Conservation (phyloP, 2,329 filamentous ascomycete genomes). For the Fusarium euwallaceae region DNA sequence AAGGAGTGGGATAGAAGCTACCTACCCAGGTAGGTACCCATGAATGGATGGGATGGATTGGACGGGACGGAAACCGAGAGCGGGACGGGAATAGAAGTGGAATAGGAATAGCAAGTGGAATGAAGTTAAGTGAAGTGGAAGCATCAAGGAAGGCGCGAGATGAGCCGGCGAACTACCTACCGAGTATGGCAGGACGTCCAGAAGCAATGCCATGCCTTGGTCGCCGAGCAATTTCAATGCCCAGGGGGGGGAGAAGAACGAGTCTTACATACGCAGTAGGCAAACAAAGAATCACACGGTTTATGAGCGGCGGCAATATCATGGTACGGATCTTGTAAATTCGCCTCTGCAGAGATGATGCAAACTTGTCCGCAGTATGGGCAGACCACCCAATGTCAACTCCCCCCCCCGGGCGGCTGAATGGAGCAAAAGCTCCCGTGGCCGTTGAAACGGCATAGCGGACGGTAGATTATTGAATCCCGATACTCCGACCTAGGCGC, state of each 20-base stretch:
- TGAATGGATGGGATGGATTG: background rate
- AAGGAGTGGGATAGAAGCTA: background rate
- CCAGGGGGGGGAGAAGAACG: background rate
- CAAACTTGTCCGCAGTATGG: background rate
- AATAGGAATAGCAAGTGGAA: background rate
- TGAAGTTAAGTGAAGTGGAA: background rate
- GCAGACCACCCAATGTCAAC: background rate
- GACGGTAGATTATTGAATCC: background rate
- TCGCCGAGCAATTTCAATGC: background rate
- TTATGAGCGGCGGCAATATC: background rate
- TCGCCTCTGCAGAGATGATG: background rate
- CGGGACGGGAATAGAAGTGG: background rate
- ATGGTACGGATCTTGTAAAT: background rate
- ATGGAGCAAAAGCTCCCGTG: conserved; percentile 1
- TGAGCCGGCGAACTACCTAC: conserved; percentile 1
- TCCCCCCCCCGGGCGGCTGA: background rate
- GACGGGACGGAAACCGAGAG: background rate
- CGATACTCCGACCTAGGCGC: background rate
- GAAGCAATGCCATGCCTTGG: background rate
- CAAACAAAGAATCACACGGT: background rate
- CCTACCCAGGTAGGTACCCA: background rate
- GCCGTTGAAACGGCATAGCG: background rate
- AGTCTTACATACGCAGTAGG: background rate
- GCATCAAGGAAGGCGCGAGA: conserved; percentile 2
- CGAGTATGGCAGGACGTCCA: background rate